A percentile compares a stretch with the other conserved stretches of the same genome.
Conservation (phyloP, 768 basidiomycete species). For the Psilocybe cubensis region DNA sequence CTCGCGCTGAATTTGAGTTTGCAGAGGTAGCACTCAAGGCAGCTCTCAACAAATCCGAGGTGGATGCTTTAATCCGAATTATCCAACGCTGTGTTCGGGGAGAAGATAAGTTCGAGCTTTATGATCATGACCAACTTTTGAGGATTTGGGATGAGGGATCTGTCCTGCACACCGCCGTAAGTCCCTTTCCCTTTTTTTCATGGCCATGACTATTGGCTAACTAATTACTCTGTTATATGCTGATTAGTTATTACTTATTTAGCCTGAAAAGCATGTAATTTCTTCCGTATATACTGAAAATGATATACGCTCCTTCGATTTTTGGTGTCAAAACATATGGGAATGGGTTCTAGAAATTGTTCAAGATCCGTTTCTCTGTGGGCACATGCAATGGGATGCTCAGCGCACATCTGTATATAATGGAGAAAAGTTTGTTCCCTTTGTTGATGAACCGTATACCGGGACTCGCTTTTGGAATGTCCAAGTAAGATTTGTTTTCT, state of each 20-base stretch:
- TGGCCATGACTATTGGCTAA: too few relatives aligned
- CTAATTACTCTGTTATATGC: too few relatives aligned
- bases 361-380: neutral
- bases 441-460: constrained; percentile 41
- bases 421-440: constrained; percentile 23
- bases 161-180: neutral
- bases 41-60: too few relatives aligned
- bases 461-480: constrained; percentile 38
- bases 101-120: too few relatives aligned
- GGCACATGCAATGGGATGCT: constrained; percentile 35
- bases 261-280: neutral
- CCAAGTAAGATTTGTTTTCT: constrained; percentile 28
- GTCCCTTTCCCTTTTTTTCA: neutral
- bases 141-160: neutral
- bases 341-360: constrained; percentile 1
- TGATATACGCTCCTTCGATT: neutral
- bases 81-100: too few relatives aligned
- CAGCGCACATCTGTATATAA: constrained; percentile 28
- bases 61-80: too few relatives aligned
- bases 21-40: too few relatives aligned
- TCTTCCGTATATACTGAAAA: neutral
- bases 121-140: neutral
- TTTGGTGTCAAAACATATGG: constrained; percentile 1
- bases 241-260: neutral
- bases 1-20: too few relatives aligned